Evolutionary conservation across 805 yeast species (phyloP).

Genomic region (Ogataea pilisensis): DNA sequence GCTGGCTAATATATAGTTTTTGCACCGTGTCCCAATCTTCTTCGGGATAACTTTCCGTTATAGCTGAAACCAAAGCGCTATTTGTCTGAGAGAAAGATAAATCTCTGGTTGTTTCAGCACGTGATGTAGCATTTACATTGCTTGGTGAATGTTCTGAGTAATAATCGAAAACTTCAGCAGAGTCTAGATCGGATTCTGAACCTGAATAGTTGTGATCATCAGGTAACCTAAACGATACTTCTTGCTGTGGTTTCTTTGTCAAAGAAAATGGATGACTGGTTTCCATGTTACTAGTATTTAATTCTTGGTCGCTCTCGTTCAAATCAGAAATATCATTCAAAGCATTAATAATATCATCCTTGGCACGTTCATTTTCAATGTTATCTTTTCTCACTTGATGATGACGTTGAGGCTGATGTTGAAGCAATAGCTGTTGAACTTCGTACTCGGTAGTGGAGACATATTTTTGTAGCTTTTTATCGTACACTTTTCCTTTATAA

Average conservation of each 20-base stretch:
- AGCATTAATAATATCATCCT: conserved; percentile 13
- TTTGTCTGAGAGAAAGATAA: conserved; percentile 47
- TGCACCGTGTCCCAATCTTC: conserved; percentile 40
- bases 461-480: conserved; percentile 23
- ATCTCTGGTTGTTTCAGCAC: conserved; percentile 20
- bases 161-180: not conserved
- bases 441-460: conserved; percentile 20
- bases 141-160: not conserved
- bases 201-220: not conserved
- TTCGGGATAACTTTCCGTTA: conserved; percentile 39
- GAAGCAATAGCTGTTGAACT: not conserved
- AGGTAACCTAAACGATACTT: conserved; percentile 22
- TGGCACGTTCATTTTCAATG: not conserved
- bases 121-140: no score
- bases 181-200: not conserved
- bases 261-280: not conserved
- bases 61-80: conserved; percentile 39
- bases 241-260: conserved; percentile 8
- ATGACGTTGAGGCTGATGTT: no score
- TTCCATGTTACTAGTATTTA: not conserved
- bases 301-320: conserved; percentile 3
- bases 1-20: conserved; percentile 34
- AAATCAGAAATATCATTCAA: conserved; percentile 22
- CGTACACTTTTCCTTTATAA: conserved; percentile 29
- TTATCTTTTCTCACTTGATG: not conserved